phyloP scores from a whole-genome alignment of 2,329 filamentous ascomycete species.

The Pseudocercospora macadamiae region DNA sequence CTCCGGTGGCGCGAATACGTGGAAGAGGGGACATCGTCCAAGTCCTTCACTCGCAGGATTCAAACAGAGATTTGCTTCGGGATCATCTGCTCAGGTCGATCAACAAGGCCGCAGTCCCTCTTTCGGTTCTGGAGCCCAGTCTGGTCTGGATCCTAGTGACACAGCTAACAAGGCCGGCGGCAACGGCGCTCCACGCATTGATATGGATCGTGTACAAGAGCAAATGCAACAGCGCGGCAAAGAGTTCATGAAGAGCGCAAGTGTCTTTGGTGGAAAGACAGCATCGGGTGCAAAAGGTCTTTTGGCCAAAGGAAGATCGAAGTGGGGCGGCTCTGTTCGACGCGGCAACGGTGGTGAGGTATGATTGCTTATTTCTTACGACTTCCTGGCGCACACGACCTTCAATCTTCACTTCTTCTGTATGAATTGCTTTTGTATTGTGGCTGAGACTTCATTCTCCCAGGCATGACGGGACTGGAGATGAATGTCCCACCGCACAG shows the following conservation, averaged over 20 bases:
- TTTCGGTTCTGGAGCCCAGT: constrained; percentile 5
- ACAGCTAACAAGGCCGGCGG: constrained; percentile 12
- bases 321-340: constrained; percentile 40
- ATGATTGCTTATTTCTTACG: constrained; percentile 63
- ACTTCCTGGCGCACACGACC: not conserved
- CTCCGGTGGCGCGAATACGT: constrained; percentile 11
- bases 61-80: constrained; percentile 19
- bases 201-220: constrained; percentile 30
- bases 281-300: constrained; percentile 86
- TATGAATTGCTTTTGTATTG: constrained; percentile 11
- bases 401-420: constrained; percentile 7
- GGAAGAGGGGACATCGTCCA: constrained; percentile 20
- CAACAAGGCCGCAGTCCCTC: constrained; percentile 12
- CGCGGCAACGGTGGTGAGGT: constrained; percentile 78
- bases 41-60: constrained; percentile 10
- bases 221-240: constrained; percentile 79
- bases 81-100: constrained; percentile 8
- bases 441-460: constrained; percentile 25
- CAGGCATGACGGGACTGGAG: constrained; percentile 21
- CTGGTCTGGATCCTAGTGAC: constrained; percentile 33
- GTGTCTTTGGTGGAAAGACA: constrained; percentile 68
- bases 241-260: constrained; percentile 82
- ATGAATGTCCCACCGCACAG: constrained; percentile 2
- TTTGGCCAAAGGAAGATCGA: constrained; percentile 82
- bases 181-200: constrained; percentile 27